A percentile compares a stretch with the other conserved stretches of the same genome.
phyloP scores from a whole-genome alignment of 495 filamentous ascomycete genomes.

The Penicillium cinerascens region DNA sequence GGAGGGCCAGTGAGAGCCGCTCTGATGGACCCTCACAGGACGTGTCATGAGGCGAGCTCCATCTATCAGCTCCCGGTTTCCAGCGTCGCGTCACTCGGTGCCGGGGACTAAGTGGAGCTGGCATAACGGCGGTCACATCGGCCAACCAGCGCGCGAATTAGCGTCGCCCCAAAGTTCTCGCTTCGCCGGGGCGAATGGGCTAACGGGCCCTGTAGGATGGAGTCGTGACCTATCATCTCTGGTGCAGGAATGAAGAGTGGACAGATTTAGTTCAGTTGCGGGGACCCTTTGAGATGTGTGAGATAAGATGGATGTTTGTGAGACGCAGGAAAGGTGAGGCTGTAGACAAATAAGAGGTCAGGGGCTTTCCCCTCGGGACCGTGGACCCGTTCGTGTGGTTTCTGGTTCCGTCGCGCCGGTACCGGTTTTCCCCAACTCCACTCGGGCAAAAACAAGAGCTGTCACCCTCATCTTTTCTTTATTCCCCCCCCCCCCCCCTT shows the following conservation, averaged over 20 bases:
- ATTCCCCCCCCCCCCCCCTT: neutral
- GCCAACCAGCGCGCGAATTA: conserved; percentile 13
- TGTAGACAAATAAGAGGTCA: neutral
- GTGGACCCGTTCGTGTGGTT: neutral
- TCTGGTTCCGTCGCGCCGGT: conserved; percentile 30
- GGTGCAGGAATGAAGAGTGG: neutral
- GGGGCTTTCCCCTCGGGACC: conserved; percentile 1
- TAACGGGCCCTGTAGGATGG: conserved; percentile 1
- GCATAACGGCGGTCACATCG: conserved; percentile 19
- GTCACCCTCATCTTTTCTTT: conserved; percentile 3
- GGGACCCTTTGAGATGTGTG: neutral
- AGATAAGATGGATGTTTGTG: neutral
- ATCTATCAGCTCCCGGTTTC: conserved; percentile 13
- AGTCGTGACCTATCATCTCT: conserved; percentile 20
- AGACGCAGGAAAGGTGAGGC: no score
- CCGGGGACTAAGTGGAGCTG: conserved; percentile 15
- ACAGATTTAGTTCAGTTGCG: neutral
- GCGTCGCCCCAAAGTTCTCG: conserved; percentile 8
- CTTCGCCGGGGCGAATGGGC: conserved; percentile 15
- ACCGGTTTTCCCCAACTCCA: conserved; percentile 24
- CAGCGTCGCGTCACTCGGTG: conserved; percentile 17
- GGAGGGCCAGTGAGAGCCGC: neutral
- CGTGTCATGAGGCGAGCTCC: conserved; percentile 15
- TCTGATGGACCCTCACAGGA: neutral
- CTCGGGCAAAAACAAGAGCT: conserved; percentile 20